These are phyloP conservation scores for Letharia lupina DNA, from an alignment of 495 filamentous ascomycete species.

Conservation along the genomic window DNA sequence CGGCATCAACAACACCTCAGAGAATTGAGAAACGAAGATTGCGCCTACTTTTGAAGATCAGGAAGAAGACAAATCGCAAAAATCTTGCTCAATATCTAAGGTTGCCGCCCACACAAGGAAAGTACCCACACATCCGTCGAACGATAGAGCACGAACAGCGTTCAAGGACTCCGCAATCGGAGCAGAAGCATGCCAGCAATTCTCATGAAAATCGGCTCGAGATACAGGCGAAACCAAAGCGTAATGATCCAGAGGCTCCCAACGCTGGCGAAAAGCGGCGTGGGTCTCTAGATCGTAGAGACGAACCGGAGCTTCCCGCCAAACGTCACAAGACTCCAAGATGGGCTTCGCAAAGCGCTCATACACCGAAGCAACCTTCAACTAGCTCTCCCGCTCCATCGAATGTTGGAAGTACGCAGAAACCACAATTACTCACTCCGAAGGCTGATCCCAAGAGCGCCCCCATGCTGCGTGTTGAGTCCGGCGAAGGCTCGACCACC, in stretches of 20 bases:
- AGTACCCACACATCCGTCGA: slow-evolving; percentile 7
- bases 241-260: background rate
- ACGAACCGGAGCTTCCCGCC: slow-evolving; percentile 4
- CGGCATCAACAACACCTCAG: slow-evolving; percentile 20
- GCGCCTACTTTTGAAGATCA: slow-evolving; percentile 17
- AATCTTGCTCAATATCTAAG: slow-evolving; percentile 14
- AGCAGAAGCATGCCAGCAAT: background rate
- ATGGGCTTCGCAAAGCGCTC: background rate
- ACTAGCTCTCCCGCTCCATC: slow-evolving; percentile 1
- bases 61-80: slow-evolving; percentile 16
- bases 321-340: slow-evolving; percentile 14
- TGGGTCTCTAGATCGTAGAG: background rate
- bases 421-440: slow-evolving; percentile 8
- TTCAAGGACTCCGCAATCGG: slow-evolving; percentile 2
- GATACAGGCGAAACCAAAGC: background rate
- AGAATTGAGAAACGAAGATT: slow-evolving; percentile 12
- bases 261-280: slow-evolving; percentile 7
- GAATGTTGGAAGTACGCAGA: slow-evolving; percentile 5
- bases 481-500: slow-evolving; percentile 28
- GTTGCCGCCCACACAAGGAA: slow-evolving; percentile 17
- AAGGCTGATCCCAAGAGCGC: slow-evolving; percentile 12
- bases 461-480: slow-evolving; percentile 28
- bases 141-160: background rate
- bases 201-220: background rate
- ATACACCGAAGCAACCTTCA: slow-evolving; percentile 5